phyloP scores from a whole-genome alignment of 441 rosid genomes.

The Dalechampia spathulata region DNA sequence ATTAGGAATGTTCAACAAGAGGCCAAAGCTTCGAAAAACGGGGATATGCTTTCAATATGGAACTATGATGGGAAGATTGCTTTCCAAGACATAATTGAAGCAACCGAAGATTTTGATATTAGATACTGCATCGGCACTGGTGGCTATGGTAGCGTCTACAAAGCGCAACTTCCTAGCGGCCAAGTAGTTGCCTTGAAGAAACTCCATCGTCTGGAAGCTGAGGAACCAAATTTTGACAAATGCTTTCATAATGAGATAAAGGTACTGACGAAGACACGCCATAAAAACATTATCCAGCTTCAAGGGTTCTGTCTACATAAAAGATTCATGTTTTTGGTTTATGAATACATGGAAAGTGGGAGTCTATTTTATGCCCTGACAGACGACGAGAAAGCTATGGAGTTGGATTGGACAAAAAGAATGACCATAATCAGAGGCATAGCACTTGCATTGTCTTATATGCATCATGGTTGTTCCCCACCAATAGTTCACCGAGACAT shows the following conservation, averaged over 20 bases:
- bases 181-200: constrained; percentile 10
- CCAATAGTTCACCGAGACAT: too few species aligned
- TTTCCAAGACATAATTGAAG: constrained; percentile 6
- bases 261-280: constrained; percentile 1
- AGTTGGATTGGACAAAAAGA: constrained; percentile 4
- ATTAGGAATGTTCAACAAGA: too few species aligned
- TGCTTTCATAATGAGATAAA: constrained; percentile 7
- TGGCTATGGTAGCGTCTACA: constrained; percentile 12
- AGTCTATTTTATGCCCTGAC: constrained; percentile 1
- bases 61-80: constrained; percentile 7
- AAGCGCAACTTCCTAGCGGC: neutral
- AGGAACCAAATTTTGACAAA: neutral
- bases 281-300: constrained; percentile 4
- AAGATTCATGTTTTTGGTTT: constrained; percentile 7
- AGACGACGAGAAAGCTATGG: neutral
- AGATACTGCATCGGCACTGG: constrained; percentile 10
- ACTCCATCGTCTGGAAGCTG: constrained; percentile 1
- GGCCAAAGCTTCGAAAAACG: too few species aligned
- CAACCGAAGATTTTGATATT: constrained; percentile 8
- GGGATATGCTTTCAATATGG: constrained; percentile 7
- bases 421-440: neutral
- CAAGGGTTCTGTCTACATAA: constrained; percentile 2
- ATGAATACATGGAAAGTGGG: constrained; percentile 12
- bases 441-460: too few species aligned
- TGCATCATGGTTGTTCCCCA: too few species aligned